Base-by-base conservation (phyloP, 2,329 filamentous ascomycete genomes). In the Colletotrichum aenigma region DNA sequence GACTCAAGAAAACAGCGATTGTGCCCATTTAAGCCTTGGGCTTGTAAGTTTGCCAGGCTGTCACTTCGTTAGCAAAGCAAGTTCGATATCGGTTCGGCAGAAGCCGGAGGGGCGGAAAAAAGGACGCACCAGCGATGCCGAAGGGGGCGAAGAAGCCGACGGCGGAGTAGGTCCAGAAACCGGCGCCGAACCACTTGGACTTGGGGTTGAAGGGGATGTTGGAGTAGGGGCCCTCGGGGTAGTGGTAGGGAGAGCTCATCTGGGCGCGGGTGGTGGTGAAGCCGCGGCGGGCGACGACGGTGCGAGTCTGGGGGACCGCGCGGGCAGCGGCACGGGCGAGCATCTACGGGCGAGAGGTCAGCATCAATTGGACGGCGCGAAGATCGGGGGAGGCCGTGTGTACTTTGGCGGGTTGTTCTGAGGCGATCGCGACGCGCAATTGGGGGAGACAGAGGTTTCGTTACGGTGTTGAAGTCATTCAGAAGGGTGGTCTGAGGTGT, bases 141-240 rank as follows among this genome's bases (percentile, higher is more conserved):
- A 94, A 93, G 79, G 93, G 93, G 72, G 88, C 82, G 80, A 88
- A 83, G 86, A 93, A 93, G 77, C 90, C 91, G 77, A 86, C 84
- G 81, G 82, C 84, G 81, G 85, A 84, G 89, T 94, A 97, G 78
- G 85, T 84, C 94, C 95, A 97, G 93, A 94, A 99, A 87, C 93
- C 91, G 81, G 95, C 78, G 79, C 89, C 91, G 86, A 99, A 99
- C 88, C 91, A 94, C 88, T 93, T 95, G 85, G 93, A 96, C 89
- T 95, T 91, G 80, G 97, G 94, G 91, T 99, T 98, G 93, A 99
- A 99, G 80, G 97, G 97, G 80, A 99, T 88, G 92, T 98, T 98
- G 90, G 91, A 93, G 88, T 95, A 94, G 83, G 96, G 95, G 79
- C 96, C 97, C 90, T 98, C 96, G 81, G 96, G 94, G 90, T 99